Conservation (phyloP, 2,329 filamentous ascomycete genomes). For the Fusarium dlaminii region DNA sequence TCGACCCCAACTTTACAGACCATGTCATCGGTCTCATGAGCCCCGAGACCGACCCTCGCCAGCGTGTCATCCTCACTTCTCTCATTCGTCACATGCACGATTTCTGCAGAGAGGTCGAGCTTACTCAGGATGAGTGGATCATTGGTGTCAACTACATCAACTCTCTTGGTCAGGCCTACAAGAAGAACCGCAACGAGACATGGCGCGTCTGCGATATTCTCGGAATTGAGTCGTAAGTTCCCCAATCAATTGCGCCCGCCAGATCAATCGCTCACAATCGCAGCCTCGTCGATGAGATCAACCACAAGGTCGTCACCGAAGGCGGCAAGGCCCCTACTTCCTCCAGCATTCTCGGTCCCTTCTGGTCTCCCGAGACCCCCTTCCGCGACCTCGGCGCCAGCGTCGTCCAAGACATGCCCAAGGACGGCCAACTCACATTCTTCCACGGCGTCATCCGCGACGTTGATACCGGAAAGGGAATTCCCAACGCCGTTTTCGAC, state of each 20-base stretch:
- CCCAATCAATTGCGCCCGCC: background rate
- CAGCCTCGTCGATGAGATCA: conserved; percentile 59
- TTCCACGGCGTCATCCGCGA: conserved; percentile 77
- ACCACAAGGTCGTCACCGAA: conserved; percentile 70
- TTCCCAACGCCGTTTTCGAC: conserved; percentile 75
- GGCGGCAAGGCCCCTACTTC: conserved; percentile 73
- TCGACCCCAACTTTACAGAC: conserved; percentile 81
- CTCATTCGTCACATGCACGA: conserved; percentile 80
- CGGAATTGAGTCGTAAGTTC: conserved; percentile 74
- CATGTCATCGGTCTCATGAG: conserved; percentile 79
- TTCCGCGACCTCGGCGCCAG: conserved; percentile 73
- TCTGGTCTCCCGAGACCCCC: conserved; percentile 80
- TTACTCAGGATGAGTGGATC: conserved; percentile 82
- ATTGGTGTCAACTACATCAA: conserved; percentile 79
- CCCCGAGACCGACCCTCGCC: conserved; percentile 72
- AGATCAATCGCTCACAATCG: background rate
- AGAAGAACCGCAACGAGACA: conserved; percentile 76
- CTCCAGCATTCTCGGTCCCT: conserved; percentile 79
- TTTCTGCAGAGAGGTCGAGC: conserved; percentile 80
- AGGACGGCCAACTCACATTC: conserved; percentile 67
- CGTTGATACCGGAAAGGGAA: conserved; percentile 71
- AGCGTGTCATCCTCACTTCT: conserved; percentile 69
- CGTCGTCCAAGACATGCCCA: conserved; percentile 71
- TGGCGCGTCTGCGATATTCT: conserved; percentile 78
- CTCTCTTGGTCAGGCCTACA: conserved; percentile 74